Evolutionary conservation across 331 rosid species (phyloP), one percentile per base, ranked within the genome.

Genomic region (Rosa hybrid): DNA sequence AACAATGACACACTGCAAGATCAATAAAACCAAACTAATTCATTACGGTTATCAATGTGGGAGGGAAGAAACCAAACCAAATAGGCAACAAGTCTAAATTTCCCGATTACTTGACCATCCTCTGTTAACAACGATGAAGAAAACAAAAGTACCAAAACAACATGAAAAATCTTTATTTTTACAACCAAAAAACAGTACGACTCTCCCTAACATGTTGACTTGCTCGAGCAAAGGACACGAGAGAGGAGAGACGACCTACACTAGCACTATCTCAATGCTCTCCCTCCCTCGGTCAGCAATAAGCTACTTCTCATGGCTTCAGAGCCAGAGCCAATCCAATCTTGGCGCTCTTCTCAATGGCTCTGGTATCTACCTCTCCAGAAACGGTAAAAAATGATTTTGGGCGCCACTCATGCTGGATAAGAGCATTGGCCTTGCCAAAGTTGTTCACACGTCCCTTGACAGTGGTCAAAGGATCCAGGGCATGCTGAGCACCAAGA

Each of bases 341-440:
- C 90, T 91, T 94, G 10, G 97, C 97, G 1, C 92, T 94, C 89
- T 94, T 90, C 83, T 94, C 98, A 71, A 92, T 85, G 64, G 97
- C 91, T 88, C 86, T 87, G 12, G 97, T 88, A 84, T 94, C 97
- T 25, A 94, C 97, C 89, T 94, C 98, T 20, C 97, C 98, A 21
- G 97, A 89, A 80, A 94, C 44, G 72, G 98, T 92, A 90, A 94
- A 85, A 76, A 90, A 85, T 23, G 98, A 94, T 18, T 84, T 94
- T 68, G 98, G 94, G 27, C 98, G 98, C 98, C 98, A 94, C 86
- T 94, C 94, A 1, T 94, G 97, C 91, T 92, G 98, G 85, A 94
- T 81, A 56, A 94, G 97, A 56, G 97, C 97, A 12, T 65, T 90
- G 42, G 86, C 93, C 85, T 78, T 88, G 74, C 98, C 98, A 1